Evolutionary conservation across 352 stramenopile species (phyloP).

Genomic region (Phytophthora aleatoria): DNA sequence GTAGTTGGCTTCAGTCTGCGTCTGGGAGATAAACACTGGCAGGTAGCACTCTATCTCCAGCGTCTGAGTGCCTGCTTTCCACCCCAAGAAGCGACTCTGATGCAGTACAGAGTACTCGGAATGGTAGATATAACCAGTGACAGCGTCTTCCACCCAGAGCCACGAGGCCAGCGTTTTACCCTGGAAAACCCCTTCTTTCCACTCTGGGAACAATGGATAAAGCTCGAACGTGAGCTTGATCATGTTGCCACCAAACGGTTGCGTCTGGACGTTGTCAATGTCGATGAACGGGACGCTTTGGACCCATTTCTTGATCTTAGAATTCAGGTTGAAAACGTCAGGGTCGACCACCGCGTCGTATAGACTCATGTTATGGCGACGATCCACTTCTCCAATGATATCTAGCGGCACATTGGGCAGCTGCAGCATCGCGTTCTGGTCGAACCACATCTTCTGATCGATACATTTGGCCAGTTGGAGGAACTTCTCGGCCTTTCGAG

Average conservation of each 20-base stretch:
- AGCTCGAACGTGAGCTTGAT: constrained; percentile 91
- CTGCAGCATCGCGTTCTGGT: constrained; percentile 94
- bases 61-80: constrained; percentile 64
- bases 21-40: constrained; percentile 93
- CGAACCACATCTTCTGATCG: constrained; percentile 98
- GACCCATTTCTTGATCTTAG: constrained; percentile 77
- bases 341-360: constrained; percentile 61
- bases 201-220: constrained; percentile 68
- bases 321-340: constrained; percentile 42
- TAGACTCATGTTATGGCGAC: constrained; percentile 59
- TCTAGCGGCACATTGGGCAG: constrained; percentile 91
- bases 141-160: constrained; percentile 98
- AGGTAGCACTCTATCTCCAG: constrained; percentile 96
- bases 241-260: constrained; percentile 96
- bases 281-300: constrained; percentile 72
- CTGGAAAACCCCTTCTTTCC: constrained; percentile 64
- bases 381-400: constrained; percentile 87
- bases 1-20: constrained; percentile 89
- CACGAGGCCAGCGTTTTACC: constrained; percentile 89
- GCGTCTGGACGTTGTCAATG: constrained; percentile 74
- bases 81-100: constrained; percentile 73
- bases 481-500: constrained; percentile 91
- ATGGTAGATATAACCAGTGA: constrained; percentile 94
- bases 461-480: constrained; percentile 97
- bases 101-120: constrained; percentile 91